Conservation (phyloP, 371 early-diverging fungal species). For the Parasitella parasitica region DNA sequence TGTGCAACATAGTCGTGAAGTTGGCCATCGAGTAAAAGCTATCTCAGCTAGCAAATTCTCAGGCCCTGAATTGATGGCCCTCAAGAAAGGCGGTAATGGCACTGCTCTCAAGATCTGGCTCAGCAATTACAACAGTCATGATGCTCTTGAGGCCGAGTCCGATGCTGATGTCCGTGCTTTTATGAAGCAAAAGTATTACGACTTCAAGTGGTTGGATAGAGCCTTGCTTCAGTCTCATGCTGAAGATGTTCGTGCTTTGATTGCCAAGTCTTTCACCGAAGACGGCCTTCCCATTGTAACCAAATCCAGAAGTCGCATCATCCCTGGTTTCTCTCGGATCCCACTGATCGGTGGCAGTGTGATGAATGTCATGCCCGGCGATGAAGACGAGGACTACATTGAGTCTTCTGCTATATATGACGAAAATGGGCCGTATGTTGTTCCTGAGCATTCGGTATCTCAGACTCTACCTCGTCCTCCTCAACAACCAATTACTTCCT, state of each 20-base stretch:
- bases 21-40: slow-evolving; percentile 69
- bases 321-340: slow-evolving; percentile 2
- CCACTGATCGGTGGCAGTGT: slow-evolving; percentile 12
- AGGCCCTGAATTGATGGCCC: slow-evolving; percentile 50
- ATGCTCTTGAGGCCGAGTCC: slow-evolving; percentile 33
- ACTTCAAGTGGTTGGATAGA: slow-evolving; percentile 39
- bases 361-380: slow-evolving; percentile 14
- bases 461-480: background rate
- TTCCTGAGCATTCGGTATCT: background rate
- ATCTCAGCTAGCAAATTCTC: slow-evolving; percentile 65
- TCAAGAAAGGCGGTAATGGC: slow-evolving; percentile 62
- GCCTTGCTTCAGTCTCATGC: slow-evolving; percentile 11
- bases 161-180: slow-evolving; percentile 40
- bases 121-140: slow-evolving; percentile 12
- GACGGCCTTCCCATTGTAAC: slow-evolving; percentile 12
- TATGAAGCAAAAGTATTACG: slow-evolving; percentile 45
- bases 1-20: slow-evolving; percentile 60
- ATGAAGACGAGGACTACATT: background rate
- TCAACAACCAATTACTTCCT: background rate
- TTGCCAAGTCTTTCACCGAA: slow-evolving; percentile 12
- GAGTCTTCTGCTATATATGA: background rate
- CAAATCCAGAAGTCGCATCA: slow-evolving; percentile 3
- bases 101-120: slow-evolving; percentile 41
- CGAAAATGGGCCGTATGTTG: background rate
- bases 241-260: background rate